A percentile compares a stretch with the other conserved stretches of the same genome.
Conservation (phyloP, 495 filamentous ascomycete genomes). For the Neurospora pannonica region DNA sequence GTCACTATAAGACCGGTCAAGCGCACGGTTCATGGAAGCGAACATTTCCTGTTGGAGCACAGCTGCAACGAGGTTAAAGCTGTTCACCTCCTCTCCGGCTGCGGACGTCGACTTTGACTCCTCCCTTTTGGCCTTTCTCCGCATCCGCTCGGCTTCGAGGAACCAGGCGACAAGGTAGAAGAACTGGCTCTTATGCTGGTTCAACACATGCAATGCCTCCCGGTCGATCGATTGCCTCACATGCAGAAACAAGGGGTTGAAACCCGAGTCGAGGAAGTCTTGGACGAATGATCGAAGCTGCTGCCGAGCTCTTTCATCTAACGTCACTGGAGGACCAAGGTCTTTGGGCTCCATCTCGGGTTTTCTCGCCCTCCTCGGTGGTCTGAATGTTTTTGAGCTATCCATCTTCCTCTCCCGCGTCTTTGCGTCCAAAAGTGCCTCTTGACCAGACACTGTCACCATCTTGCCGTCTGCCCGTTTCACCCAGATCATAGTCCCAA, state of each 20-base stretch:
- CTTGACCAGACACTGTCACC: constrained; percentile 81
- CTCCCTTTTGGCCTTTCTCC: constrained; percentile 48
- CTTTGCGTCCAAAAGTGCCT: constrained; percentile 64
- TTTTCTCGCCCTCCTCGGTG: constrained; percentile 54
- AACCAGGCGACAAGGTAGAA: constrained; percentile 96
- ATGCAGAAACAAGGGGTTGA: constrained; percentile 87
- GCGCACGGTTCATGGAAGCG: constrained; percentile 70
- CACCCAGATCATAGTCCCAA: constrained; percentile 96
- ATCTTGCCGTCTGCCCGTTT: constrained; percentile 75
- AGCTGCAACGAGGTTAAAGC: constrained; percentile 75
- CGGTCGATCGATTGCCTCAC: constrained; percentile 83
- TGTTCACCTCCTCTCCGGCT: constrained; percentile 52
- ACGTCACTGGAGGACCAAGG: constrained; percentile 59
- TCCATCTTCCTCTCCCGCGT: constrained; percentile 81
- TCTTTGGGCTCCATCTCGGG: constrained; percentile 61
- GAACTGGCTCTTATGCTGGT: constrained; percentile 67
- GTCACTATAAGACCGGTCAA: constrained; percentile 67
- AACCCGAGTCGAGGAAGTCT: constrained; percentile 89
- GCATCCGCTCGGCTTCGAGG: constrained; percentile 73
- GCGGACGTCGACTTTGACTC: constrained; percentile 31
- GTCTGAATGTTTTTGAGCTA: constrained; percentile 79
- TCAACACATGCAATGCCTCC: constrained; percentile 73
- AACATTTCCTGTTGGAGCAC: constrained; percentile 92
- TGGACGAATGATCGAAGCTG: constrained; percentile 77
- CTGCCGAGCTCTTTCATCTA: constrained; percentile 58